Percentiles rank a stretch among this genome's conserved stretches.
Evolutionary conservation across 176 grass and related monocot genomes (phyloP).

Genomic region (Bolboschoenus planiculmis): DNA sequence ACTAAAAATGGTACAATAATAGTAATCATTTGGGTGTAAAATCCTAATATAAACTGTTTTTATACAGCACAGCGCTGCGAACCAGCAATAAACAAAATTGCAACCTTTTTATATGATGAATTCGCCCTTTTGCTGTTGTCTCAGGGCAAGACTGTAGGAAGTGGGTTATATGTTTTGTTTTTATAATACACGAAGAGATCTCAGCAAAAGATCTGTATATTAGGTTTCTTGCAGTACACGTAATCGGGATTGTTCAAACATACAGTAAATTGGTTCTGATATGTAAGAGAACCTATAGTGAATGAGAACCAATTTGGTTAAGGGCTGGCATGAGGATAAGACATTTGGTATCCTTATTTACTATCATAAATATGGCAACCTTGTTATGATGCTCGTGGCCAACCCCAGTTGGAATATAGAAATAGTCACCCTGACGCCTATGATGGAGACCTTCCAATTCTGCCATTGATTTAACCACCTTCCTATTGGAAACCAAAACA

Average conservation of each 20-base stretch:
- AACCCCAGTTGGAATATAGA: constrained; percentile 58
- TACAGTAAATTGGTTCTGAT: neutral
- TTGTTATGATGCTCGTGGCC: constrained; percentile 70
- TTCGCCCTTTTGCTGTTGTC: neutral
- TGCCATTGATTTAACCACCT: constrained; percentile 79
- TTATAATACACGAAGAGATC: neutral
- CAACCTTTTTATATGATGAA: neutral
- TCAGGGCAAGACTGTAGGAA: neutral
- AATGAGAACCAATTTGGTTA: neutral
- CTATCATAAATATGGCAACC: constrained; percentile 49
- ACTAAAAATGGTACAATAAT: neutral
- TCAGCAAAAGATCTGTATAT: neutral
- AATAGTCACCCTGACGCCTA: constrained; percentile 55
- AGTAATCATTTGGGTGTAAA: neutral
- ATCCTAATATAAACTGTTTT: neutral
- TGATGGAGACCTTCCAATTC: constrained; percentile 76
- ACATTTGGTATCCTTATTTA: too few species aligned
- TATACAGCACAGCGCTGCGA: neutral
- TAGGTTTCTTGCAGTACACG: neutral
- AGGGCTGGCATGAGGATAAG: neutral
- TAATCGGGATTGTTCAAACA: neutral
- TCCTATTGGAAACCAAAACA: constrained; percentile 65
- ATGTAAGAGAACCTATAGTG: neutral
- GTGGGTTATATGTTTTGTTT: neutral
- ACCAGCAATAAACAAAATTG: neutral